Base-by-base conservation (phyloP, 1,284 basidiomycete genomes). In the Papiliotrema nemorosa region DNA sequence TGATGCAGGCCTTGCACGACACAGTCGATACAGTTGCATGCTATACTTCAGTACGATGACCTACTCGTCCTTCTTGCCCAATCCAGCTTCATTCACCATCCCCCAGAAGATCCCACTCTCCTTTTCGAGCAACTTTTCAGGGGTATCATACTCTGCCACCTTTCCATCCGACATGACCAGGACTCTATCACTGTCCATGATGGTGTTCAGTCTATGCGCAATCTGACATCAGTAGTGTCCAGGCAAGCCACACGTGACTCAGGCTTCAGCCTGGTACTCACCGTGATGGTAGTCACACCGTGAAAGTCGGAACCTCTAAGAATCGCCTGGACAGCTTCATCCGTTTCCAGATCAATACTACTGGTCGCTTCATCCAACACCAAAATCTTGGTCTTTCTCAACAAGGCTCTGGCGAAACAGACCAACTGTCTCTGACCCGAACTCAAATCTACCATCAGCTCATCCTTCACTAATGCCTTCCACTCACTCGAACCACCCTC, bases 331-430 rank as follows among this genome's bases (percentile, higher is more conserved):
- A 76, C 70, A 21, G 86, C 85, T 46, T 81, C 81, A 72, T 96
- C 91, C 2, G 91, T 96, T 67, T 93, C 88, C 34, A 94, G 77
- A 67, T 94, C 91, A 49, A 96, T 88, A 13, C 61, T 63, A 40
- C 59, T 64, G 3, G 74, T 74, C 41, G 86, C 88, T 81, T 96
- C 91, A 68, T 97, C 92, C 16, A 96, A 79, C 2, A 96, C 87
- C 1, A 96, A 78, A 35, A 97, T 86, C 74, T 86, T 91, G 12
- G 87, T 84, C 80, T 86, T 85, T 38, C 84, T 79, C 50, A 92
- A 69, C 14, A 90, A 70, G 0, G 88, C 90, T 37, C 89, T 76
- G 0, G 88, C 86, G 62, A 90, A 90, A 72, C 88, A 92, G 9
- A 92, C 66, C 5, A 92, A 76, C 68, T 93, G 89, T 40, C 87